phyloP scores from a whole-genome alignment of 2,329 filamentous ascomycete genomes.

The Arthroderma sp. region DNA sequence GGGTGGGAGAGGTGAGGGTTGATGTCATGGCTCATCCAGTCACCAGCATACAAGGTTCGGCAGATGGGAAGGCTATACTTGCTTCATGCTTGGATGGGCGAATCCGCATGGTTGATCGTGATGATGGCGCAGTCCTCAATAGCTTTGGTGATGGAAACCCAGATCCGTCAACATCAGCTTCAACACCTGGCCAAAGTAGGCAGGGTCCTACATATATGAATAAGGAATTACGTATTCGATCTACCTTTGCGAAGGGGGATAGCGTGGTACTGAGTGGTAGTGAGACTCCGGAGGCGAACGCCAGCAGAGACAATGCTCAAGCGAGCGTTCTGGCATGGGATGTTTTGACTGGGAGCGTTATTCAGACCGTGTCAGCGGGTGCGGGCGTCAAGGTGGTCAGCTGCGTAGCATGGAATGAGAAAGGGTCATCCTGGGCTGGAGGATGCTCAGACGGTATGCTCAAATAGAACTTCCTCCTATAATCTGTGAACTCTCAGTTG shows the following conservation, averaged over 20 bases:
- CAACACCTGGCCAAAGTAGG: no score
- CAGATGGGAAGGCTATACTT: constrained; percentile 61
- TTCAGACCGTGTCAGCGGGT: constrained; percentile 45
- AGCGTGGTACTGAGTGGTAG: constrained; percentile 69
- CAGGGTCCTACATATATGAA: constrained; percentile 41
- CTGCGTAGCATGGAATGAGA: constrained; percentile 37
- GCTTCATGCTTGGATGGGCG: constrained; percentile 65
- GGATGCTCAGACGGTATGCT: constrained; percentile 33
- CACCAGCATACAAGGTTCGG: constrained; percentile 61
- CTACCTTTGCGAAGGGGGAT: constrained; percentile 62
- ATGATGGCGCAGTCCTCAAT: constrained; percentile 59
- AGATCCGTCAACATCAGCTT: not conserved
- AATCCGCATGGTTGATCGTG: constrained; percentile 68
- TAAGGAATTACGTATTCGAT: constrained; percentile 60
- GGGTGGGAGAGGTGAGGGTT: constrained; percentile 57
- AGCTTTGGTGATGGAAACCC: constrained; percentile 46
- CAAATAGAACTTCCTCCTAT: not conserved
- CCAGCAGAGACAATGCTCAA: constrained; percentile 13
- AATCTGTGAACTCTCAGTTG: not conserved
- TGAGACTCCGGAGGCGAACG: constrained; percentile 50
- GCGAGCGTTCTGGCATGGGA: constrained; percentile 57
- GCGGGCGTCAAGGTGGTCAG: constrained; percentile 33
- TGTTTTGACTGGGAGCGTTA: constrained; percentile 57
- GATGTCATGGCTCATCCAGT: constrained; percentile 58
- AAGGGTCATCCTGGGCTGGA: constrained; percentile 28